These are phyloP conservation scores for Neopestalotiopsis rosae DNA, from an alignment of 2,329 filamentous ascomycete species.

Conservation along the genomic window DNA sequence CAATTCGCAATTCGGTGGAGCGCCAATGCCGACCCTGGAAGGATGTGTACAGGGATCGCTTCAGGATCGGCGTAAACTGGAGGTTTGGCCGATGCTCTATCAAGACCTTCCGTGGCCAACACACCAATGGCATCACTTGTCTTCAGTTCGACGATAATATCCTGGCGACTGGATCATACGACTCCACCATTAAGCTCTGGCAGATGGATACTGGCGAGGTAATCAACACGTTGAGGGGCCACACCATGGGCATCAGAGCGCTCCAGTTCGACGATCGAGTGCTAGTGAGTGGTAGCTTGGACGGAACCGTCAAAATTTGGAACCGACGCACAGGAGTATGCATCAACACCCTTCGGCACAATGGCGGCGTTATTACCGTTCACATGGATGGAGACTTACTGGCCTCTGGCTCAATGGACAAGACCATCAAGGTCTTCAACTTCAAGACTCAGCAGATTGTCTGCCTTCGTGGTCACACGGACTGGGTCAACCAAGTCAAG, in stretches of 20 bases:
- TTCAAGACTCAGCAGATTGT: constrained; percentile 84
- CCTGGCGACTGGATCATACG: constrained; percentile 92
- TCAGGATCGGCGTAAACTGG: constrained; percentile 97
- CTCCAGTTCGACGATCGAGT: constrained; percentile 93
- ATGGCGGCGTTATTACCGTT: constrained; percentile 81
- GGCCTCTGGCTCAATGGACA: constrained; percentile 88
- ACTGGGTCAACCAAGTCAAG: constrained; percentile 97
- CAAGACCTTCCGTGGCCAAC: constrained; percentile 78
- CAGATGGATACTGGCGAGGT: constrained; percentile 87
- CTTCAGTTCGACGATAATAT: constrained; percentile 82
- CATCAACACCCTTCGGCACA: constrained; percentile 81
- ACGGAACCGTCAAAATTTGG: constrained; percentile 90
- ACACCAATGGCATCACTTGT: constrained; percentile 82
- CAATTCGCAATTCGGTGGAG: constrained; percentile 30
- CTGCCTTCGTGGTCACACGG: constrained; percentile 80
- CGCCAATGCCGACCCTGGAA: constrained; percentile 82
- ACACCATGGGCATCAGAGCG: constrained; percentile 82
- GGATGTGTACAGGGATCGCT: constrained; percentile 93
- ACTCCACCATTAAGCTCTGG: constrained; percentile 95
- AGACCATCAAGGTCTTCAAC: constrained; percentile 91
- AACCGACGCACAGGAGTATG: constrained; percentile 94
- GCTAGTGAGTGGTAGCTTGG: constrained; percentile 87
- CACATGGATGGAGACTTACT: constrained; percentile 87
- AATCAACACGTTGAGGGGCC: constrained; percentile 82
- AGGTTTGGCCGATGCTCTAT: constrained; percentile 90